Base-by-base conservation (phyloP, 768 basidiomycete genomes). In the Austroboletus eburneus region DNA sequence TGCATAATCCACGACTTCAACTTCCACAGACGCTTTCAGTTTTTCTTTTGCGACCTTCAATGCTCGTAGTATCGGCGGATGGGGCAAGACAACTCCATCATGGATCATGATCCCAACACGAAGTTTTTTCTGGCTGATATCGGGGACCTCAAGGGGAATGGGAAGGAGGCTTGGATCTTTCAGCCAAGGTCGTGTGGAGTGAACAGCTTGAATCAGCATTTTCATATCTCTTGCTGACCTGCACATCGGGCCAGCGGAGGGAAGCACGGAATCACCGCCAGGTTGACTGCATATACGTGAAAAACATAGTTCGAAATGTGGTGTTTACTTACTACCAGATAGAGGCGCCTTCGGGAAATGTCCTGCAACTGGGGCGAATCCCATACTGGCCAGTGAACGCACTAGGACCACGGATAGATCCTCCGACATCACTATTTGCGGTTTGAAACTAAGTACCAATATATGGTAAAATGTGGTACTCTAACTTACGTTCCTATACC, bases 401-500 rank as follows among this genome's bases (percentile, higher is more conserved):
- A n/a, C n/a, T n/a, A n/a, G n/a, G n/a, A n/a, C n/a, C n/a, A n/a
- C n/a, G n/a, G n/a, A n/a, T n/a, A n/a, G n/a, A n/a, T n/a, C n/a
- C n/a, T n/a, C n/a, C n/a, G n/a, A n/a, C n/a, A n/a, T n/a, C n/a
- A n/a, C n/a, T n/a, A n/a, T n/a, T n/a, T n/a, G n/a, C n/a, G n/a
- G n/a, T n/a, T n/a, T n/a, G n/a, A n/a, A n/a, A n/a, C n/a, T n/a
- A n/a, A n/a, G n/a, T n/a, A n/a, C n/a, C n/a, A n/a, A n/a, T n/a
- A n/a, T n/a, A n/a, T n/a, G n/a, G 27, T 27, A 12, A 12, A 27
- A n/a, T n/a, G n/a, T n/a, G n/a, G n/a, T n/a, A n/a, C n/a, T n/a
- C n/a, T n/a, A n/a, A 16, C 33, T 34, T 34, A n/a, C 39, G 90
- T 85, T 37, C 90, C 91, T 5, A 91, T 77, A 21, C 88, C 87